Base-by-base conservation (phyloP, 305 asterid genomes). In the Fraxinus paxiana region DNA sequence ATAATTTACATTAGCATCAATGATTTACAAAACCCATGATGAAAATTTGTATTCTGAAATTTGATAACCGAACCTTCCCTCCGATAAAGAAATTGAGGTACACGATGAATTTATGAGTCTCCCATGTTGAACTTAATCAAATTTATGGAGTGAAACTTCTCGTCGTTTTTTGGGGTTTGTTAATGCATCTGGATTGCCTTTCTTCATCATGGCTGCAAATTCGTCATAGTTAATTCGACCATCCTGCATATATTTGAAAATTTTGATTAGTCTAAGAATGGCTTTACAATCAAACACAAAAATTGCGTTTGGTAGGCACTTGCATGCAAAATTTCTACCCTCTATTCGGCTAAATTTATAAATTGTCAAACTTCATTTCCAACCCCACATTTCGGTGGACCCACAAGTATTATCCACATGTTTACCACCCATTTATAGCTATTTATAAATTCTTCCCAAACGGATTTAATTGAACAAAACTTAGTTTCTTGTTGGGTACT, bases 181-280 rank as follows among this genome's bases (percentile, higher is more conserved):
- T 73, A 83, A 89, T 70, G 88, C 89, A 30, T 94, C 98, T 46
- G 96, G 92, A 78, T 89, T 87, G 7, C 97, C 98, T 87, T 92
- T 95, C 90, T 83, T 89, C 94, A 90, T 90, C 94, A 90, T 90
- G 79, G 94, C 90, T 28, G 85, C 87, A 72, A 90, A 90, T 82
- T 90, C 94, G 7, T 89, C 92, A 63, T 87, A 90, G 86, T 86
- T 89, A 81, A 90, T 89, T 43, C 88, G 78, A 5, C 94, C 94
- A 84, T 90, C 94, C 92, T 90, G 88, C 79, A 75, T 7, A 30
- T 43, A 6, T n/a, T 12, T 59, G 43, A 46, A 76, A 35, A 1
- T 1, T 67, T 30, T 67, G 74, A 20, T 28, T 67, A 67, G 74
- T 28, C 34, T 67, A 67, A 28, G 74, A 67, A 13, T 30, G 38